phyloP scores from a whole-genome alignment of 1,284 basidiomycete genomes.

The Cryptococcus jaspeensis region DNA sequence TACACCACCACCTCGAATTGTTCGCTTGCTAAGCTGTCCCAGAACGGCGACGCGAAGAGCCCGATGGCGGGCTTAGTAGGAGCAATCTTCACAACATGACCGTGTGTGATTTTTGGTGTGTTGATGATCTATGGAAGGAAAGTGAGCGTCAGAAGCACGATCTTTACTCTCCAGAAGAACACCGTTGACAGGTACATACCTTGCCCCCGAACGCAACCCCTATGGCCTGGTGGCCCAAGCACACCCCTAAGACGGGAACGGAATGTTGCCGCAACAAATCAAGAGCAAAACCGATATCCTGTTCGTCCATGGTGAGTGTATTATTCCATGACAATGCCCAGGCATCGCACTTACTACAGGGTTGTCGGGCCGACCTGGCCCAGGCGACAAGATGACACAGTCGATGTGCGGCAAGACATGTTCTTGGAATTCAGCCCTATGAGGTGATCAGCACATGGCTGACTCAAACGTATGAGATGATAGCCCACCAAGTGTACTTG shows the following conservation, averaged over 20 bases:
- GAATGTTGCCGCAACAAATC: conserved; percentile 42
- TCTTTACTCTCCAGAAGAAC: not conserved
- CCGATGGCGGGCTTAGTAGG: conserved; percentile 31
- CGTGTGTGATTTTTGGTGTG: conserved; percentile 59
- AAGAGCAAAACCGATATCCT: conserved; percentile 51
- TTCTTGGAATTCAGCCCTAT: conserved; percentile 42
- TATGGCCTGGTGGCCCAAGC: conserved; percentile 88
- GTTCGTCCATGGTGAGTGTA: not conserved
- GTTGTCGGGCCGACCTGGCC: conserved; percentile 50
- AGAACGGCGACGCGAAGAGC: conserved; percentile 35
- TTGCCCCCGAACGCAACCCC: conserved; percentile 72
- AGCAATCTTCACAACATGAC: conserved; percentile 67
- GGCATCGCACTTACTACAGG: conserved; percentile 26
- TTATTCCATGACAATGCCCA: not conserved
- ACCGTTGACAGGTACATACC: conserved; percentile 45
- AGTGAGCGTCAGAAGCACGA: not conserved
- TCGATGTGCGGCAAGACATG: conserved; percentile 47
- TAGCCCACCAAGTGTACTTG: conserved; percentile 45
- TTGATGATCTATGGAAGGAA: conserved; percentile 41
- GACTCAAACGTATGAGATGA: not conserved
- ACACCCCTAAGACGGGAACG: conserved; percentile 59
- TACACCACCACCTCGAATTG: conserved; percentile 78
- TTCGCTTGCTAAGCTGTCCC: conserved; percentile 15
- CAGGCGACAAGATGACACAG: conserved; percentile 52
- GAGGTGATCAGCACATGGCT: not conserved